phyloP scores from a whole-genome alignment of 176 grass and related monocot species.

The Oryza australiensis region DNA sequence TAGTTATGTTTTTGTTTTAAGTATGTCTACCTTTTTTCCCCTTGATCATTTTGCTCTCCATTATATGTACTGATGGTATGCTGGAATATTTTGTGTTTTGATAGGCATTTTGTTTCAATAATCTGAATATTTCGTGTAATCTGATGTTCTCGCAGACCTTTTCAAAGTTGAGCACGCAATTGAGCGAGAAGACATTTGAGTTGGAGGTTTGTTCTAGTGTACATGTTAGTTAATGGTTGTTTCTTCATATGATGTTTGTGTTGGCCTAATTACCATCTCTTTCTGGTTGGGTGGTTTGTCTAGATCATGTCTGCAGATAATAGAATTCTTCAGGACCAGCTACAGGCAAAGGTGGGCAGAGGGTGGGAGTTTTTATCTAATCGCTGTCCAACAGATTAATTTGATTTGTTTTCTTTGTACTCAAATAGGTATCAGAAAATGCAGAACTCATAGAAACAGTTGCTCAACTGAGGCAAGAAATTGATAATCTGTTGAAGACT shows the following conservation, averaged over 20 bases:
- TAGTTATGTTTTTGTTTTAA: slow-evolving; percentile 30
- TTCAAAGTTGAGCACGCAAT: slow-evolving; percentile 75
- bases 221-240: slow-evolving; percentile 8
- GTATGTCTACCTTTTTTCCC: slow-evolving; percentile 26
- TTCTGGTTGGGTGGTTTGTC: slow-evolving; percentile 25
- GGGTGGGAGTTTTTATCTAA: slow-evolving; percentile 1
- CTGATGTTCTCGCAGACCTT: slow-evolving; percentile 60
- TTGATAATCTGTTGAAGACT: slow-evolving; percentile 46
- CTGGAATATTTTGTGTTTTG: slow-evolving; percentile 3
- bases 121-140: slow-evolving; percentile 2
- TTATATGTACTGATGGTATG: neutral
- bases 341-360: slow-evolving; percentile 78
- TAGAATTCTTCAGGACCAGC: slow-evolving; percentile 96
- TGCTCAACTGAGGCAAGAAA: slow-evolving; percentile 61
- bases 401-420: slow-evolving; percentile 29
- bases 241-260: slow-evolving; percentile 18
- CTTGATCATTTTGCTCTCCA: neutral
- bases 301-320: slow-evolving; percentile 99
- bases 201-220: slow-evolving; percentile 66
- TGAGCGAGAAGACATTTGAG: slow-evolving; percentile 94
- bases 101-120: slow-evolving; percentile 4
- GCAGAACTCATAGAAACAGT: slow-evolving; percentile 67
- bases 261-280: slow-evolving; percentile 32
- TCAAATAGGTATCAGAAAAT: slow-evolving; percentile 72
- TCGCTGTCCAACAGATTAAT: slow-evolving; percentile 33